These are phyloP conservation scores for Phytophthora constricta DNA, from an alignment of 352 stramenopile genomes.

Conservation along the genomic window DNA sequence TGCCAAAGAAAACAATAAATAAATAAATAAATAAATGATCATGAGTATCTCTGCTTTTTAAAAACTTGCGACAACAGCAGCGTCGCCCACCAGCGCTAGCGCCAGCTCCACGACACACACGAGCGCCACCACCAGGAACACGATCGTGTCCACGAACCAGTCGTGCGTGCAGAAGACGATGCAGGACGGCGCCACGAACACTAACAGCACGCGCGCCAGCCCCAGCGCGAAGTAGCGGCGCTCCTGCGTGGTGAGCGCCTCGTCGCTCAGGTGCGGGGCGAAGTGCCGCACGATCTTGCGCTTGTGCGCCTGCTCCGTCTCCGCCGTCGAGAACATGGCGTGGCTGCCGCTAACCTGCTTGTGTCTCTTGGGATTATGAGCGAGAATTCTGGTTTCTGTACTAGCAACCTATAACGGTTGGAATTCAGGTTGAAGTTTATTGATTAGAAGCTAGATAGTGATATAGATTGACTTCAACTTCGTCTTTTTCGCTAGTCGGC, in stretches of 20 bases:
- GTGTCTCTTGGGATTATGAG: slow-evolving; percentile 22
- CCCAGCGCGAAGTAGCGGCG: slow-evolving; percentile 60
- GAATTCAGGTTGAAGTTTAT: slow-evolving; percentile 20
- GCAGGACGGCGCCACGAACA: slow-evolving; percentile 59
- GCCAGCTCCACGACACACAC: slow-evolving; percentile 57
- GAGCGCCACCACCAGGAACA: slow-evolving; percentile 67
- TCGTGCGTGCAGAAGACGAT: slow-evolving; percentile 54
- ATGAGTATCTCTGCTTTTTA: too few relatives aligned
- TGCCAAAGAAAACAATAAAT: slow-evolving; percentile 21
- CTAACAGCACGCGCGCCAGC: slow-evolving; percentile 56
- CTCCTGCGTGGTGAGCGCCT: slow-evolving; percentile 58
- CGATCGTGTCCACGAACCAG: slow-evolving; percentile 65
- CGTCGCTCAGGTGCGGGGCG: slow-evolving; percentile 67
- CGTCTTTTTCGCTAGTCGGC: slow-evolving; percentile 16
- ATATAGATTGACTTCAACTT: slow-evolving; percentile 38
- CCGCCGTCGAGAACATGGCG: slow-evolving; percentile 39
- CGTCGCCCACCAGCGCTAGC: slow-evolving; percentile 53
- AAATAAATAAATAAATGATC: too few relatives aligned
- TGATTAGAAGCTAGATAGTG: slow-evolving; percentile 31
- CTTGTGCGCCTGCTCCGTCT: slow-evolving; percentile 59
- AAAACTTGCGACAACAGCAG: too few relatives aligned
- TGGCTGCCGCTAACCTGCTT: neutral
- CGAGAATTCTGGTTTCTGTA: neutral
- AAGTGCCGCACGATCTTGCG: slow-evolving; percentile 80
- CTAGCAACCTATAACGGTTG: too few relatives aligned